phyloP scores from a whole-genome alignment of 2,329 filamentous ascomycete genomes.

The Monosporascus sp. region DNA sequence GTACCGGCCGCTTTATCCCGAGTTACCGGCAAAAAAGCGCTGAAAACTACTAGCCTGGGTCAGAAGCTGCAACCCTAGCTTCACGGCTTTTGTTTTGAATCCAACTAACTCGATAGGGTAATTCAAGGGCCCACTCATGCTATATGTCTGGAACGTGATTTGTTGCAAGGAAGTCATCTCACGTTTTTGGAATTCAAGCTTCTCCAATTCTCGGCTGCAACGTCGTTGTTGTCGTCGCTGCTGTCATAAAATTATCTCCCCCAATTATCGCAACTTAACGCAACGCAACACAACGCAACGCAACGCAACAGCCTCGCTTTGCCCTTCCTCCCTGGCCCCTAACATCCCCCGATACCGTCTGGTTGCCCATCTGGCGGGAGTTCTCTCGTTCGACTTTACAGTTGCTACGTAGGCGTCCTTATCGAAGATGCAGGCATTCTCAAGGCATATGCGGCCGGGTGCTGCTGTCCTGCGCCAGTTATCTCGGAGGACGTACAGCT shows the following conservation, averaged over 20 bases:
- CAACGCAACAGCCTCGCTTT: neutral
- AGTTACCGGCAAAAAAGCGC: conserved; percentile 1
- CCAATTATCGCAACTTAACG: neutral
- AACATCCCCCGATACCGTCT: neutral
- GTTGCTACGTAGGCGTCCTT: conserved; percentile 6
- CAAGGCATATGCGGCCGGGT: conserved; percentile 64
- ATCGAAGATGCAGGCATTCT: conserved; percentile 74
- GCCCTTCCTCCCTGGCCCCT: neutral
- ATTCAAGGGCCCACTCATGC: neutral
- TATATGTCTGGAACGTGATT: neutral
- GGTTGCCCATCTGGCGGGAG: conserved; percentile 1
- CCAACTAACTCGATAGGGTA: neutral
- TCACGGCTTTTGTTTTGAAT: neutral
- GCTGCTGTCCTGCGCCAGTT: conserved; percentile 61
- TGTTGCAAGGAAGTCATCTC: neutral
- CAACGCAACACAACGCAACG: neutral
- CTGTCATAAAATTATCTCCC: neutral
- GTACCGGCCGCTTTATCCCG: conserved; percentile 4
- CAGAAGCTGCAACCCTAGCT: neutral
- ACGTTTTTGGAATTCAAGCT: neutral
- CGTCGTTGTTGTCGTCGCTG: neutral
- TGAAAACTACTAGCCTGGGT: neutral
- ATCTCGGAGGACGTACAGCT: conserved; percentile 69
- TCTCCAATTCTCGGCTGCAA: neutral
- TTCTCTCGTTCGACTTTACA: neutral